Conservation (phyloP, 768 basidiomycete genomes). For the Phallus indusiatus region DNA sequence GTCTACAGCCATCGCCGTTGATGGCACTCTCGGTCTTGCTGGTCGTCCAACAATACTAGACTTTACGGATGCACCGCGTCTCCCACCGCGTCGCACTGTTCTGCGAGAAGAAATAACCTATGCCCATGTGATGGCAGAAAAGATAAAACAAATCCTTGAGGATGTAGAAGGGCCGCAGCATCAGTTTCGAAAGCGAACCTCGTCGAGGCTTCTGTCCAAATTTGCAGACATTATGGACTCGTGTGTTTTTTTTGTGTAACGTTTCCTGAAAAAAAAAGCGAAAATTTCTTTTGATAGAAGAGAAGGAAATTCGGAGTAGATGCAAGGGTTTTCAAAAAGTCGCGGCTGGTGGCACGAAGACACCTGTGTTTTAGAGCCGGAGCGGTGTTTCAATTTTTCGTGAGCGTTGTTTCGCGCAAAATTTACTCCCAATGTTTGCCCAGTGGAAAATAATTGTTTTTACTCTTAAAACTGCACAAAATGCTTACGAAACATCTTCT, state of each 20-base stretch:
- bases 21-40: constrained; percentile 28
- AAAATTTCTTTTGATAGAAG: not conserved
- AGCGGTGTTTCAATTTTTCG: not conserved
- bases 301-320: too few species aligned
- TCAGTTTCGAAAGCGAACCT: constrained; percentile 37
- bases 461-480: too few species aligned
- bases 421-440: not conserved
- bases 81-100: not conserved
- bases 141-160: constrained; percentile 12
- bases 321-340: too few species aligned
- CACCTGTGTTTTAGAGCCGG: not conserved
- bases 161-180: constrained; percentile 16
- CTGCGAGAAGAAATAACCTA: constrained; percentile 8
- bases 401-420: not conserved
- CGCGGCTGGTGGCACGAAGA: not conserved
- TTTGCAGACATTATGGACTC: constrained; percentile 4
- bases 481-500: not conserved
- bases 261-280: not conserved
- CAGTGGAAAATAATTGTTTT: too few species aligned
- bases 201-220: constrained; percentile 79
- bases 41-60: constrained; percentile 26
- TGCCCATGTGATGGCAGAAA: constrained; percentile 2
- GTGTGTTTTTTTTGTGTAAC: not conserved
- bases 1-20: constrained; percentile 17
- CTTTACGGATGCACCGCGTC: constrained; percentile 3